These are phyloP conservation scores for Hygrocybe punicea DNA, from an alignment of 768 basidiomycete genomes.

Conservation along the genomic window DNA sequence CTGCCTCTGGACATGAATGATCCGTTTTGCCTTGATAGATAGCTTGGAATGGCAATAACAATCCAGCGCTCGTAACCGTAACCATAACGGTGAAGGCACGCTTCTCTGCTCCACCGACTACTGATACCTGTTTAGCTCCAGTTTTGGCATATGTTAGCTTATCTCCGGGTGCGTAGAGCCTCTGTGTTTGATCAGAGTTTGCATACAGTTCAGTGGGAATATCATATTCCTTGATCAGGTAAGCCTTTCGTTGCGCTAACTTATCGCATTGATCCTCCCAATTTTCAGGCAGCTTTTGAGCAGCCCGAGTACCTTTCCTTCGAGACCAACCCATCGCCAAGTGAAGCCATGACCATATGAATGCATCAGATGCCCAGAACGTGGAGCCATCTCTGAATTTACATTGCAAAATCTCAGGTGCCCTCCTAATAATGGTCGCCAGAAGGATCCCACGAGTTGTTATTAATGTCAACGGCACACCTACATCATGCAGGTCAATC, in stretches of 20 bases:
- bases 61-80: constrained; percentile 29
- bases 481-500: not conserved
- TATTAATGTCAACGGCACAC: not conserved
- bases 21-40: constrained; percentile 7
- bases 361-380: constrained; percentile 19
- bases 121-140: too few species aligned
- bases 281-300: constrained; percentile 34
- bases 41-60: constrained; percentile 24
- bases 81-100: constrained; percentile 40
- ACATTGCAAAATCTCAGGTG: not conserved
- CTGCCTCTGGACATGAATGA: constrained; percentile 19
- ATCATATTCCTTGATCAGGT: not conserved
- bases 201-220: too few species aligned
- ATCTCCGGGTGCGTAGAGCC: not conserved
- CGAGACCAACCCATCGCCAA: constrained; percentile 23
- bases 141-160: not conserved
- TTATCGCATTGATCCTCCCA: constrained; percentile 23
- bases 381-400: not conserved
- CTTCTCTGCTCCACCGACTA: constrained; percentile 38
- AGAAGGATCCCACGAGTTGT: not conserved
- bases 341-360: constrained; percentile 20
- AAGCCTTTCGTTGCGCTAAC: not conserved
- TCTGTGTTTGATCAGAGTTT: too few species aligned
- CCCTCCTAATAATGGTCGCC: not conserved
- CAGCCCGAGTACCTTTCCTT: constrained; percentile 30